Percentiles rank a stretch among this genome's conserved stretches.
These are phyloP conservation scores for Umbelopsis sp. DNA, from an alignment of 192 early-diverging fungal species.

Conservation along the genomic window DNA sequence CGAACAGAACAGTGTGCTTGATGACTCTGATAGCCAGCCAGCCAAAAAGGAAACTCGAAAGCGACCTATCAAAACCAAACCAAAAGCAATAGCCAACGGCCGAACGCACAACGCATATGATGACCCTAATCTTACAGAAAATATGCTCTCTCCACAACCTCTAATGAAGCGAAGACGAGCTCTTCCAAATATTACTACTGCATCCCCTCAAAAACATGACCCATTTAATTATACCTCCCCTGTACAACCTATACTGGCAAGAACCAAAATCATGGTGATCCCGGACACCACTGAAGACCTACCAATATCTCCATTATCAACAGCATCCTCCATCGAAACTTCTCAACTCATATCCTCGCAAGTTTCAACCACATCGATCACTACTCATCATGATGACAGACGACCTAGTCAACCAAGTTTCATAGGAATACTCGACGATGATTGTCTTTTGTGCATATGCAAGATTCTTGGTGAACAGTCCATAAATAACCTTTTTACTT, in stretches of 20 bases:
- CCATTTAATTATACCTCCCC: background rate
- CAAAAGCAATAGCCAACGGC: background rate
- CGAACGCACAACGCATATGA: background rate
- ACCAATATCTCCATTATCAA: background rate
- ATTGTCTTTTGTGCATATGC: background rate
- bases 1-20: background rate
- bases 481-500: background rate
- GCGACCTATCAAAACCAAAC: background rate
- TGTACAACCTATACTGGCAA: background rate
- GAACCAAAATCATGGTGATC: background rate
- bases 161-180: background rate
- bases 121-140: background rate
- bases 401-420: background rate
- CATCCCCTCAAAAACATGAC: background rate
- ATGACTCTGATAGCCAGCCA: background rate
- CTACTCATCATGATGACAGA: background rate
- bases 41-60: background rate
- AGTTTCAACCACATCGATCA: background rate
- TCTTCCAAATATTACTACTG: background rate
- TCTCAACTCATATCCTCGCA: background rate
- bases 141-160: background rate
- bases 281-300: background rate
- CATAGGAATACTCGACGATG: constrained; percentile 5
- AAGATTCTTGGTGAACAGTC: background rate
- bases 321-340: background rate